Evolutionary conservation across 371 early-diverging fungal genomes (phyloP), one percentile per base, ranked within the genome.

Genomic region (Mycotypha africana): DNA sequence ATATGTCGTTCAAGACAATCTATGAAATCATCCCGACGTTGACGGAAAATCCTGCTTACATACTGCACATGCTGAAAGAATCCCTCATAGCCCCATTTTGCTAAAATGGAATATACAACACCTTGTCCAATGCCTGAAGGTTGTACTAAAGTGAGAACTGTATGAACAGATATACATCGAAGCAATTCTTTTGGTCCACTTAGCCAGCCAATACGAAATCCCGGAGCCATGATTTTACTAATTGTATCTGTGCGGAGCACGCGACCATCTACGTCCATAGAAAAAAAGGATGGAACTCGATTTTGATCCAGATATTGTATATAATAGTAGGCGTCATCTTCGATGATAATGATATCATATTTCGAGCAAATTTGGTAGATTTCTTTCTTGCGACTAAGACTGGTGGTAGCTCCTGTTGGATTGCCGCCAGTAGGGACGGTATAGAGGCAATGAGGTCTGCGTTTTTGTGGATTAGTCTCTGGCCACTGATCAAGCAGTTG

Each of bases 241-340:
- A 90, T 78, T 32, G 84, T 85, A 49, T 92, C 93, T 43, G 86
- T 84, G 4, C 93, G 74, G n/a, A 92, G 59, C 0, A 92, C 91
- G 23, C 91, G 78, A 7, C 79, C 85, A 49, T 91, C 88, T 1
- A 54, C 62, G 69, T 91, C 91, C 62, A 92, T 60, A 2, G 88
- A 85, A 12, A 89, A 68, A 60, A 88, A 92, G 5, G 81, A 81
- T 0, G 85, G 80, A 1, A 68, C 53, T 9, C 75, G 69, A 10
- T 51, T 34, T 19, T 20, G 17, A 11, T 23, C 25, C 28, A 52
- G n/a, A n/a, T n/a, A 58, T 54, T 86, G 85, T 16, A 90, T 58
- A 45, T 80, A 87, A 42, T 85, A 88, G 42, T 88, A 90, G 9
- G 91, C 88, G 49, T 90, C 91, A 47, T 90, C 91, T 61, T 88